Percentiles rank a stretch among this genome's conserved stretches.
Conservation (phyloP, 495 filamentous ascomycete species). For the Neurospora sp. region DNA sequence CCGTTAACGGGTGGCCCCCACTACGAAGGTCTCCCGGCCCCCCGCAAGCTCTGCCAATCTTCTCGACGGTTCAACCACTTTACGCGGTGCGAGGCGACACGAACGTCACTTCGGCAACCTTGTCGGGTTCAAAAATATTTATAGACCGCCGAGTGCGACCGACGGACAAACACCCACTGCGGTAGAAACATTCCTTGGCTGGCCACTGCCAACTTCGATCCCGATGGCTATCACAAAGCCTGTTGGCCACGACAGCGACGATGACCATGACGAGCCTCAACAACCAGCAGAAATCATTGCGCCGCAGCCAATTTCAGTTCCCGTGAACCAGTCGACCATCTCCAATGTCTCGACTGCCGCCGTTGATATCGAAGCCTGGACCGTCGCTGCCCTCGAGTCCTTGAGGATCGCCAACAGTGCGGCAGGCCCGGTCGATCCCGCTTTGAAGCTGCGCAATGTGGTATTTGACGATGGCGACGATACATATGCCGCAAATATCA, state of each 20-base stretch:
- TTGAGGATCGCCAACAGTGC: conserved; percentile 36
- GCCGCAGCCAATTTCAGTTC: not conserved
- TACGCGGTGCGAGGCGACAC: not conserved
- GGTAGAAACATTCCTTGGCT: not conserved
- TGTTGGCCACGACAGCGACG: conserved; percentile 2
- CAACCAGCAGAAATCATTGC: not conserved
- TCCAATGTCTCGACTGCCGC: conserved; percentile 22
- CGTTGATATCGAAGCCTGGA: conserved; percentile 42
- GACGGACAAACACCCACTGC: not conserved
- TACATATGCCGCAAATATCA: conserved; percentile 9
- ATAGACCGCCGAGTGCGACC: not conserved
- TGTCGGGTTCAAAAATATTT: not conserved
- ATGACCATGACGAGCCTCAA: conserved; percentile 6
- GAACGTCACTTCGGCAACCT: too few relatives aligned
- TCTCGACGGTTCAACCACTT: not conserved
- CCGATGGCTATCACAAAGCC: conserved; percentile 3
- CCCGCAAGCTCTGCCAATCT: not conserved
- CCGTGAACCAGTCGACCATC: conserved; percentile 18
- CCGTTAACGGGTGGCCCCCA: not conserved
- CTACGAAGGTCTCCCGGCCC: not conserved
- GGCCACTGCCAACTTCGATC: not conserved
- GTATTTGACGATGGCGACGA: conserved; percentile 1
- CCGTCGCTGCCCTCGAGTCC: conserved; percentile 36
- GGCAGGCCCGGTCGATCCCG: not conserved
- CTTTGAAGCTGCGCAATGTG: conserved; percentile 15